Percentiles rank a stretch among this genome's conserved stretches.
Conservation (phyloP, 495 filamentous ascomycete genomes). For the Baudoinia panamericana region DNA sequence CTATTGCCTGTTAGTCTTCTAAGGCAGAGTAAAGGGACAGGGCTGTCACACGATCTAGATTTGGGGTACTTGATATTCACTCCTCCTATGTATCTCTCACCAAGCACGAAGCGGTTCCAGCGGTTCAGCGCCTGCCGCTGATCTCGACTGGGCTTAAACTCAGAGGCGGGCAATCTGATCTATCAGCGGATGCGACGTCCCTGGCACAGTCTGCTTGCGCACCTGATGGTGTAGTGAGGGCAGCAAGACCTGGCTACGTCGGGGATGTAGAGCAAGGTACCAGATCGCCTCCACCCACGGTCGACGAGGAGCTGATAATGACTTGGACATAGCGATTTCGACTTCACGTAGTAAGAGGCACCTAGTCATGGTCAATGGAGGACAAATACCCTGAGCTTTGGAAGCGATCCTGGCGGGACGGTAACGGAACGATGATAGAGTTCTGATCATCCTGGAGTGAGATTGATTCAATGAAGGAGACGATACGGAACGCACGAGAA, state of each 20-base stretch:
- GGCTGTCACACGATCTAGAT: slow-evolving; percentile 49
- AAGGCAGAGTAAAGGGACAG: neutral
- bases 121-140: slow-evolving; percentile 80
- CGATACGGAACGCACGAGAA: slow-evolving; percentile 27
- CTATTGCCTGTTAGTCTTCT: slow-evolving; percentile 26
- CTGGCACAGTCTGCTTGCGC: slow-evolving; percentile 6
- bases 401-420: no score
- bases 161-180: slow-evolving; percentile 50
- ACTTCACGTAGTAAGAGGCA: slow-evolving; percentile 67
- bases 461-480: no score
- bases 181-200: slow-evolving; percentile 15
- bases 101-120: slow-evolving; percentile 78
- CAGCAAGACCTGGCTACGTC: slow-evolving; percentile 75
- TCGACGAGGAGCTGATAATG: slow-evolving; percentile 76
- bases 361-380: slow-evolving; percentile 37
- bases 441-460: no score
- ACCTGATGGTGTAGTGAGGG: slow-evolving; percentile 89
- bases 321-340: slow-evolving; percentile 49
- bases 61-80: slow-evolving; percentile 60
- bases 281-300: slow-evolving; percentile 80
- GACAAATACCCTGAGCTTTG: neutral
- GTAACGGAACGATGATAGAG: no score
- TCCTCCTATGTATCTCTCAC: slow-evolving; percentile 61
- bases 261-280: slow-evolving; percentile 81
- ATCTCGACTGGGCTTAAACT: slow-evolving; percentile 60